Conservation (phyloP, 768 basidiomycete genomes). For the Lentinula detonsa region DNA sequence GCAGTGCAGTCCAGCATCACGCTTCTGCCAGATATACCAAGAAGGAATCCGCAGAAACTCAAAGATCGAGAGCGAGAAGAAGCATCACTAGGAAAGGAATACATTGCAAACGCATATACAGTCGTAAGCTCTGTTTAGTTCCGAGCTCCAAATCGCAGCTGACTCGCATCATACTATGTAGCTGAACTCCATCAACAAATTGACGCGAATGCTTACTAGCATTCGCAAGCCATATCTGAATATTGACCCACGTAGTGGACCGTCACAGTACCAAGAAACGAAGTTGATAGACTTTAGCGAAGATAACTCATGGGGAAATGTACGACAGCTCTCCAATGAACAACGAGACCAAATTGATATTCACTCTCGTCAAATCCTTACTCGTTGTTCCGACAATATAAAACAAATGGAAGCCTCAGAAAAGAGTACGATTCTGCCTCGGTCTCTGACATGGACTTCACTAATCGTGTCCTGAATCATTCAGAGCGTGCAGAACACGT, state of each 20-base stretch:
- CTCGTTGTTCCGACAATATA: conserved; percentile 81
- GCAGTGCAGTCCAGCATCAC: conserved; percentile 32
- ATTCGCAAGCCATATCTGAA: conserved; percentile 88
- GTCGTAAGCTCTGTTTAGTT: conserved; percentile 36
- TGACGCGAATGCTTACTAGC: conserved; percentile 65
- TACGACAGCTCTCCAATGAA: conserved; percentile 75
- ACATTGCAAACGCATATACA: conserved; percentile 68
- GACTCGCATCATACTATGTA: conserved; percentile 19
- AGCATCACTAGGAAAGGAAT: conserved; percentile 51
- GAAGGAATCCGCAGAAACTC: conserved; percentile 22
- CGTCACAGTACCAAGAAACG: conserved; percentile 43
- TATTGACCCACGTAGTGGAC: conserved; percentile 53
- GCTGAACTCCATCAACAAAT: conserved; percentile 68
- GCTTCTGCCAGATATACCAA: conserved; percentile 19
- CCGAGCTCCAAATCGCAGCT: not conserved
- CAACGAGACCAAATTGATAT: conserved; percentile 96
- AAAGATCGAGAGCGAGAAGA: conserved; percentile 31
- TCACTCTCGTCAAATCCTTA: conserved; percentile 80
- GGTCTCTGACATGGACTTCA: conserved; percentile 12
- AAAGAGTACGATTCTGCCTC: conserved; percentile 57
- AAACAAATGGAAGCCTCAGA: conserved; percentile 85
- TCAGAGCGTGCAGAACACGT: conserved; percentile 64
- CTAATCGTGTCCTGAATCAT: conserved; percentile 10
- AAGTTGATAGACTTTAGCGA: conserved; percentile 52
- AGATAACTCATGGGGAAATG: conserved; percentile 50